Evolutionary conservation across 495 filamentous ascomycete genomes (phyloP), one percentile per base, ranked within the genome.

Genomic region (Neurospora africana): DNA sequence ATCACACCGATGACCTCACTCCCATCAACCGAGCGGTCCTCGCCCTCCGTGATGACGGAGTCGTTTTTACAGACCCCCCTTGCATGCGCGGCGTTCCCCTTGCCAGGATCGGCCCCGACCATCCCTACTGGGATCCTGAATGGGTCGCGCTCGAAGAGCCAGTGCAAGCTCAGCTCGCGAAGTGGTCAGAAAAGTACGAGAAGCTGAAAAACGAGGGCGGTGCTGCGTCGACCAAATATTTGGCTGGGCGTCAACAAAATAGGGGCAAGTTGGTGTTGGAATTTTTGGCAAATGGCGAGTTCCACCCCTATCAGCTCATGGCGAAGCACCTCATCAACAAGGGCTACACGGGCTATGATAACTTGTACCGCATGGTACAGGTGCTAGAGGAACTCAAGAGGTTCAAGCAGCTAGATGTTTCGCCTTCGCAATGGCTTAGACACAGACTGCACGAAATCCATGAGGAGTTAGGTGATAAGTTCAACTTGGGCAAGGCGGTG

Each of bases 271-370:
- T 81, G 7, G 80, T 85, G 11, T 74, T 85, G 36, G 76, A 80
- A 69, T 86, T 84, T 69, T 76, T 86, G 5, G 58, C 76, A 15
- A 77, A 81, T 3, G 84, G 80, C 17, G 74, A 80, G n/a, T 78
- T 85, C 47, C 83, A 84, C 70, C 84, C 84, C 4, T 85, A 83
- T 75, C 84, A 86, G 73, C 79, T 86, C 21, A 77, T 84, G 17
- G 80, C 73, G 39, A 85, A 85, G 72, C 72, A 78, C 10, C 82
- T 77, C 74, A 76, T 85, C 72, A 81, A 74, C 69, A 79, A 78
- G 68, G 75, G 76, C 7, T 78, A 84, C n/a, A 78, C 78, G 44
- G 80, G 82, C 68, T 86, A 86, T 74, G 84, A 86, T 69, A 85
- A 81, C 0, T 77, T 86, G 10, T 86, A 81, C 72, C 81, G 84